Conservation (phyloP, 192 early-diverging fungal genomes). For the Geranomyces variabilis region DNA sequence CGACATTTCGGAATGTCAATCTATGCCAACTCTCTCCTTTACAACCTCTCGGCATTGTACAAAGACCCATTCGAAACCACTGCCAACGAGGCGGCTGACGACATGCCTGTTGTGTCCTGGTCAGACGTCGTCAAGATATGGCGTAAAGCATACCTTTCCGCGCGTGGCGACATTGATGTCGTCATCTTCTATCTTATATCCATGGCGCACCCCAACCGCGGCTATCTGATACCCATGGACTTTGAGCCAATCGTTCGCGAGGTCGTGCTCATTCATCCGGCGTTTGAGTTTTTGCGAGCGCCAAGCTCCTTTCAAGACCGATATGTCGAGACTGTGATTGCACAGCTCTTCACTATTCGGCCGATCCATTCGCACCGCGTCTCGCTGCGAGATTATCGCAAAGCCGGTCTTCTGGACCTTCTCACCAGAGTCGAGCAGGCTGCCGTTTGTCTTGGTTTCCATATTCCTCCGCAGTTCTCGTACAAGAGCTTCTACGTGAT, state of each 20-base stretch:
- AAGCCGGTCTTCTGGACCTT: conserved; percentile 63
- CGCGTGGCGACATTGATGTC: conserved; percentile 8
- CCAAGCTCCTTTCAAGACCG: conserved; percentile 81
- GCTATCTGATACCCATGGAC: conserved; percentile 62
- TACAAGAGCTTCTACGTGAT: conserved; percentile 98
- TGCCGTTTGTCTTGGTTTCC: conserved; percentile 42
- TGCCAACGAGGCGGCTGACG: not conserved
- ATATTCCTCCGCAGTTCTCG: conserved; percentile 81
- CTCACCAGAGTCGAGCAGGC: conserved; percentile 66
- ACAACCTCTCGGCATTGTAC: not conserved
- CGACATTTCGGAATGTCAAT: not conserved
- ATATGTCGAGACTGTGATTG: conserved; percentile 90
- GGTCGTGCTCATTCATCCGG: conserved; percentile 80
- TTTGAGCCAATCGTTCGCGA: conserved; percentile 75
- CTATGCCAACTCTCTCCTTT: conserved; percentile 16
- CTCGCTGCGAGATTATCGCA: conserved; percentile 75
- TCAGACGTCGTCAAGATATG: conserved; percentile 12
- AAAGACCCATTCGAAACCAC: not conserved
- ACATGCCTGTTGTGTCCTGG: not conserved
- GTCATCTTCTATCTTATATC: not conserved
- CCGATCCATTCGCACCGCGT: conserved; percentile 67
- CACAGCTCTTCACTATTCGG: conserved; percentile 80
- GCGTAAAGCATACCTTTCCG: not conserved
- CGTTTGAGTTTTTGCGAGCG: conserved; percentile 79
- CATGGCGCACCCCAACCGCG: not conserved